phyloP scores from a whole-genome alignment of 2,329 filamentous ascomycete genomes.

The Aspergillus novofumigatus region DNA sequence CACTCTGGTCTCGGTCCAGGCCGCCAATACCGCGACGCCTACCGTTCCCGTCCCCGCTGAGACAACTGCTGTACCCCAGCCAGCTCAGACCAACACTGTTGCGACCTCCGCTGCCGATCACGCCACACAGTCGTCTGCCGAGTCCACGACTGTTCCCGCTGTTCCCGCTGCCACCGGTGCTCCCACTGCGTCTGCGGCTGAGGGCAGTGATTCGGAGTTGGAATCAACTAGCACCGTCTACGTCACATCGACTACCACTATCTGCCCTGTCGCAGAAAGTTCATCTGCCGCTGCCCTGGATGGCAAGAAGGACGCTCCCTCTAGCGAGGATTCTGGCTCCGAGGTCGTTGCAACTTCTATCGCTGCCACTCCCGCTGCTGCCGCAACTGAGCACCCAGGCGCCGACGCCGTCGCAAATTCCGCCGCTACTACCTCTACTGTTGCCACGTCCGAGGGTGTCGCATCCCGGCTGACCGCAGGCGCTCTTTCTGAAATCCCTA shows the following conservation, averaged over 20 bases:
- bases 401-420: neutral
- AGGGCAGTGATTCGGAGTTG: neutral
- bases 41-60: neutral
- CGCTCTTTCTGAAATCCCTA: neutral
- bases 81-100: neutral
- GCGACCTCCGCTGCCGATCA: neutral
- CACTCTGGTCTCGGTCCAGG: neutral
- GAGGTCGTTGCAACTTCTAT: neutral
- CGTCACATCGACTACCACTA: constrained; percentile 13
- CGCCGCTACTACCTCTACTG: neutral
- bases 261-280: constrained; percentile 12
- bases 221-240: constrained; percentile 8
- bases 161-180: neutral
- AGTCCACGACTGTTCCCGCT: neutral
- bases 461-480: neutral
- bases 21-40: neutral
- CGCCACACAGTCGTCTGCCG: neutral
- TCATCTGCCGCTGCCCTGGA: neutral
- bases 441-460: neutral
- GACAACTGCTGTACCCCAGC: neutral
- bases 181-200: neutral
- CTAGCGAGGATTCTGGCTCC: neutral
- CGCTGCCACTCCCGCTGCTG: neutral
- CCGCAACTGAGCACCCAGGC: neutral
- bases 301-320: neutral